Base-by-base conservation (phyloP, 805 yeast genomes). In the Candida saitoana region DNA sequence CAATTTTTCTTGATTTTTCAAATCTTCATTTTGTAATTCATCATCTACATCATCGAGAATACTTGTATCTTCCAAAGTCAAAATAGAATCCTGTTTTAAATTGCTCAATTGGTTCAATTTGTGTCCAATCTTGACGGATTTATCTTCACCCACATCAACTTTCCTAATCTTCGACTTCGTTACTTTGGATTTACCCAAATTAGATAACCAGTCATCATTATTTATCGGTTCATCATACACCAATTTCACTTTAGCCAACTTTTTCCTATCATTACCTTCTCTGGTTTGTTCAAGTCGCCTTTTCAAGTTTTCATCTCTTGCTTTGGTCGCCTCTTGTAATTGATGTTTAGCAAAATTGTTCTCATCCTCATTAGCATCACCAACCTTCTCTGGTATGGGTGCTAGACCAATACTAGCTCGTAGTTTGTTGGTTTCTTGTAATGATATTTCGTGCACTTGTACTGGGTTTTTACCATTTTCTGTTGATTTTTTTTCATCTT, bases 11-110 rank as follows among this genome's bases (percentile, higher is more conserved):
- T 52, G 43, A 46, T 44, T 25, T 12, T 43, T 19, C 46, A 59
- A 54, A 45, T 50, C 57, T n/a, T 69, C 74, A 39, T 77, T 69
- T 20, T 57, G 67, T 22, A 81, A 54, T 19, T 50, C 54, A 33
- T 59, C 67, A 4, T 46, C 57, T 18, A 53, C 54, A 31, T 57
- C 59, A 4, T 54, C 64, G 12, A 68, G 48, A 12, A 75, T 46
- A 17, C 60, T 58, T n/a, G 56, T 49, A 48, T 81, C 87, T 37
- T 77, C 72, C 38, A 84, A 62, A 0, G 89, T 84, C 39, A 85
- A 61, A 2, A 83, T 65, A 1, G 68, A 76, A 5, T 69, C 66
- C n/a, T 61, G 71, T 3, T 62, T 56, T 1, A 72, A 49, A 11
- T 56, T 52, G 2, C 52, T 49, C 8, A 80, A 52, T n/a, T 71